Base-by-base conservation (phyloP, 805 yeast species). In the Phaffomyces thermotolerans region DNA sequence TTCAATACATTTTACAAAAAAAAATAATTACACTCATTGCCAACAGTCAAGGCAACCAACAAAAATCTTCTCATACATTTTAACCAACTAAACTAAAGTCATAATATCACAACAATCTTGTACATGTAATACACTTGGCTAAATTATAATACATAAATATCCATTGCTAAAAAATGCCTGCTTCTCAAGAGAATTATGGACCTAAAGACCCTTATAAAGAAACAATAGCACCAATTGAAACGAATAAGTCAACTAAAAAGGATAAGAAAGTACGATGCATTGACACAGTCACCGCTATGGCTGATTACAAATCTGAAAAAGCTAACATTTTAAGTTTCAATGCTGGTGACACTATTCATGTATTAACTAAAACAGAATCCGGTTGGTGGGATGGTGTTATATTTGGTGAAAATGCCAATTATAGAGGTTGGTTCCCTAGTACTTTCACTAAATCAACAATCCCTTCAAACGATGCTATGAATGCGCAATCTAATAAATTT, bases 341-440 rank as follows among this genome's bases (percentile, higher is more conserved):
- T 42, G 65, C 73, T n/a, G 91, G 89, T 17, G 95, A 84, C 50
- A 71, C 83, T 4, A 65, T 88, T 1, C 75, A 81, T 52, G 93
- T 88, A 13, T 57, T 85, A n/a, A 59, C 72, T 14, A 83, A 82
- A 47, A 68, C 77, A 14, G 75, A 73, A 34, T 60, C 78, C 3
- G 85, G 88, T 3, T 88, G 95, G 96, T 86, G 95, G 93, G 95
- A 88, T 60, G 95, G 96, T 10, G 69, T 82, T 15, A 51, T 67
- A 32, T 40, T 53, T 45, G 43, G 53, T 46, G 48, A 50, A 9
- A 60, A 57, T 6, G 62, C 61, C 33, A 59, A 65, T 6, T 54
- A 58, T 34, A 71, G 95, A 56, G 96, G 96, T 52, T 88, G 95
- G 95, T 85, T 88, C 65, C 95, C 95, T 15, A 74, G 74, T 39